Evolutionary conservation across 2,329 filamentous ascomycete species (phyloP).

Genomic region (Hypomyces rosellus): DNA sequence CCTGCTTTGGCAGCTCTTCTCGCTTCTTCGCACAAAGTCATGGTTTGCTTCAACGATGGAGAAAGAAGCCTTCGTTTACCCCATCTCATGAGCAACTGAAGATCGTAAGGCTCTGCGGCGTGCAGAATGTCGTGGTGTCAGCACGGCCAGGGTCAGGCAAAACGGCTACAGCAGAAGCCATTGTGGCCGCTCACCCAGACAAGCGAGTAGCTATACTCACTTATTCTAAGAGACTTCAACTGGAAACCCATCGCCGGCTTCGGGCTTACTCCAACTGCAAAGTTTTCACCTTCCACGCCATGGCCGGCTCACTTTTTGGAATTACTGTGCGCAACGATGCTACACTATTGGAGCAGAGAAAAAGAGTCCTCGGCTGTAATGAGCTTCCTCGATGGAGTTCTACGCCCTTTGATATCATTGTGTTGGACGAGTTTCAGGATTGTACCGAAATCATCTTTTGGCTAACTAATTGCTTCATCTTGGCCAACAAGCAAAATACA

Average conservation of each 20-base stretch:
- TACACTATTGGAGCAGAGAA: neutral
- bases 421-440: constrained; percentile 28
- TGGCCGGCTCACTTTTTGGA: constrained; percentile 1
- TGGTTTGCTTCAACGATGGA: too few relatives aligned
- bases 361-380: neutral
- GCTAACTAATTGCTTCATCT: constrained; percentile 20
- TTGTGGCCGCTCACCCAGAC: constrained; percentile 19
- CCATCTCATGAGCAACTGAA: constrained; percentile 21
- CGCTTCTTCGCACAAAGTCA: too few relatives aligned
- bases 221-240: constrained; percentile 19
- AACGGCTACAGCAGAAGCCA: constrained; percentile 25
- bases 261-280: neutral
- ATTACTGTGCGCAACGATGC: neutral
- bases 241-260: constrained; percentile 1
- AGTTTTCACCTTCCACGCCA: constrained; percentile 1
- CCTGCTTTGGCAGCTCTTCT: too few relatives aligned
- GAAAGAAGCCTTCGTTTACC: constrained; percentile 2
- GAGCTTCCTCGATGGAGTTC: constrained; percentile 17
- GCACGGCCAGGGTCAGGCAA: constrained; percentile 28
- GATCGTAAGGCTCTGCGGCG: constrained; percentile 17
- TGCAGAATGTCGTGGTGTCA: constrained; percentile 25
- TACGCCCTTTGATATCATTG: constrained; percentile 23
- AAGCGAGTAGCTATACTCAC: constrained; percentile 19
- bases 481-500: constrained; percentile 12
- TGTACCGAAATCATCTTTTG: constrained; percentile 23